These are phyloP conservation scores for Aspergillus pseudoviridinutans DNA, from an alignment of 2,329 filamentous ascomycete genomes.

Conservation along the genomic window DNA sequence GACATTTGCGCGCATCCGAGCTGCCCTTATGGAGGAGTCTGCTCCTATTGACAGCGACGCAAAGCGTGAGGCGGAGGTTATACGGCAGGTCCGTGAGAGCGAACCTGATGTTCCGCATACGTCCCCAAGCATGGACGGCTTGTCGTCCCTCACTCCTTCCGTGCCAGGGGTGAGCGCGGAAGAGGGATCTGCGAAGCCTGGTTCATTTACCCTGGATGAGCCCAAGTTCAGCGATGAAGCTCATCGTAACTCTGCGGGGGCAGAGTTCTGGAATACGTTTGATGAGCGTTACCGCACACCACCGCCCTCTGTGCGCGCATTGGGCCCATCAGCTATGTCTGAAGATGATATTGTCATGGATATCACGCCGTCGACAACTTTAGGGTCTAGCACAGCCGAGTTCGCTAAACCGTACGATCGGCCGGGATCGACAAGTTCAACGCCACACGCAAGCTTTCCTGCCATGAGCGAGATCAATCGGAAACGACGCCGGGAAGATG, in stretches of 20 bases:
- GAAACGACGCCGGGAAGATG: slow-evolving; percentile 82
- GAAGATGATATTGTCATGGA: slow-evolving; percentile 40
- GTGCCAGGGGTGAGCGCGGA: slow-evolving; percentile 13
- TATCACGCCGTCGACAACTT: slow-evolving; percentile 35
- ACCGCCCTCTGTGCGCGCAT: slow-evolving; percentile 57
- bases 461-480: slow-evolving; percentile 69
- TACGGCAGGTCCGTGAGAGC: slow-evolving; percentile 89
- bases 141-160: slow-evolving; percentile 51
- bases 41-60: slow-evolving; percentile 85
- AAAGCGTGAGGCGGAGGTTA: slow-evolving; percentile 87
- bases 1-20: slow-evolving; percentile 87
- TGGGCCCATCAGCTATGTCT: slow-evolving; percentile 48
- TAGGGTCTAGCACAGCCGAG: slow-evolving; percentile 22
- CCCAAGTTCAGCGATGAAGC: slow-evolving; percentile 73
- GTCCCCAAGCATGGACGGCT: slow-evolving; percentile 35
- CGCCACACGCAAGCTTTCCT: slow-evolving; percentile 36
- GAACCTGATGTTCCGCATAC: slow-evolving; percentile 59
- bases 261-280: slow-evolving; percentile 75
- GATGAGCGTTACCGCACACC: slow-evolving; percentile 65
- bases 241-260: slow-evolving; percentile 66
- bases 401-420: slow-evolving; percentile 32
- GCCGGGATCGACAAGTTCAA: slow-evolving; percentile 38
- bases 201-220: slow-evolving; percentile 49
- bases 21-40: slow-evolving; percentile 81
- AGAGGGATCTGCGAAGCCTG: slow-evolving; percentile 21